Evolutionary conservation across 2,329 filamentous ascomycete genomes (phyloP).

Genomic region (Fusarium tjaetaba): DNA sequence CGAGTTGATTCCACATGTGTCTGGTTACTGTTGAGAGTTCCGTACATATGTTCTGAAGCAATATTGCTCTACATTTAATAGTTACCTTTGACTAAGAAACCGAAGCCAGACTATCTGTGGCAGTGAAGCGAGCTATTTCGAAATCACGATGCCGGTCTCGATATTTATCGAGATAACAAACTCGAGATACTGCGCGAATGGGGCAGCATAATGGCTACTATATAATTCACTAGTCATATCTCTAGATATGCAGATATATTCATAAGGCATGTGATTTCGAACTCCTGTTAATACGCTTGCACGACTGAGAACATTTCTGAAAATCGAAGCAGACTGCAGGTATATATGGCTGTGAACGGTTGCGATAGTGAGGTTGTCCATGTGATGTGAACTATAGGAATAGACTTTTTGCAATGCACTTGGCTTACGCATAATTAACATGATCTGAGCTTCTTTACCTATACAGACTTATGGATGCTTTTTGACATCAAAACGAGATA

Average conservation of each 20-base stretch:
- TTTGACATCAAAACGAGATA: not conserved
- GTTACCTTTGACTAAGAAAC: too few relatives aligned
- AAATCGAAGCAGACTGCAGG: not conserved
- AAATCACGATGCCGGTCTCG: accelerated
- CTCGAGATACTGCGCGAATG: not conserved
- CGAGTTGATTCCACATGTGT: not conserved
- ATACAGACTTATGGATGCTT: accelerated
- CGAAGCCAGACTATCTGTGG: not conserved
- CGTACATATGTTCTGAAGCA: not conserved
- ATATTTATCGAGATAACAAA: not conserved
- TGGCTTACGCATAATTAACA: not conserved
- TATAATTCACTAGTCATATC: not conserved
- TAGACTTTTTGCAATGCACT: not conserved
- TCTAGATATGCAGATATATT: accelerated
- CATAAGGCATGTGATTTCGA: not conserved
- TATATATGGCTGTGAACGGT: not conserved
- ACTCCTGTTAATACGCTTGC: not conserved
- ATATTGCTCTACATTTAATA: not conserved
- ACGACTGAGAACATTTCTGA: not conserved
- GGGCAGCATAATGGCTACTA: not conserved
- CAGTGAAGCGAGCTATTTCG: not conserved
- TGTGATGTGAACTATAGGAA: not conserved
- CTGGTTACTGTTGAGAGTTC: not conserved
- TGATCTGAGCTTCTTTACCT: accelerated
- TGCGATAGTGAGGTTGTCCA: not conserved